These are phyloP conservation scores for Condylostoma magnum DNA, from an alignment of 169 alveolate species.

Conservation along the genomic window DNA sequence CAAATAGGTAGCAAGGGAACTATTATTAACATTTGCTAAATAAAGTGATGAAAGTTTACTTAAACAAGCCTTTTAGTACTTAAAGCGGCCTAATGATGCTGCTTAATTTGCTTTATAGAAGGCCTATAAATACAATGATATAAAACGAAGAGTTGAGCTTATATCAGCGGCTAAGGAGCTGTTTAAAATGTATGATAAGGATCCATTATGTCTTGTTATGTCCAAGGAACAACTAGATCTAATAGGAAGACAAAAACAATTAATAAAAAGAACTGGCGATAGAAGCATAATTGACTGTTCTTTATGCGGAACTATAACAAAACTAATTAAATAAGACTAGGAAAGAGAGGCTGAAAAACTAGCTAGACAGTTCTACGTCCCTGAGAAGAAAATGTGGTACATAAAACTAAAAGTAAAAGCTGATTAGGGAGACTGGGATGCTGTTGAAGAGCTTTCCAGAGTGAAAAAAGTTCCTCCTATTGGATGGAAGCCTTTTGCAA, in stretches of 20 bases:
- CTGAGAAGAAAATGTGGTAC: constrained; percentile 20
- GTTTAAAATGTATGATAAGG: background rate
- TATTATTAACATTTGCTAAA: constrained; percentile 2
- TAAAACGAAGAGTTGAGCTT: background rate
- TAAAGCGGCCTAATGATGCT: background rate
- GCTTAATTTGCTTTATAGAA: constrained; percentile 1
- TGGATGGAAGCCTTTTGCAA: constrained; percentile 14
- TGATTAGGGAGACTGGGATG: constrained; percentile 8
- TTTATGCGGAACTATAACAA: background rate
- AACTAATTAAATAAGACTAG: background rate
- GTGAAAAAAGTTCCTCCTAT: constrained; percentile 22
- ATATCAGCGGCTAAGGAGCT: background rate
- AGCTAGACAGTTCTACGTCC: constrained; percentile 2
- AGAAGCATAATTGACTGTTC: background rate
- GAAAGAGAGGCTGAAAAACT: constrained; percentile 16
- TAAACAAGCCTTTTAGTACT: background rate
- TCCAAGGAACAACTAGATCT: constrained; percentile 8
- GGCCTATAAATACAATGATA: background rate
- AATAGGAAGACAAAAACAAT: background rate
- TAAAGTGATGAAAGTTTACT: constrained; percentile 7
- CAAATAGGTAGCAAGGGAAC: constrained; percentile 1
- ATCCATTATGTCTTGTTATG: constrained; percentile 4
- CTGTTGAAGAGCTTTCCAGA: background rate
- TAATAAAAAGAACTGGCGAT: constrained; percentile 7
- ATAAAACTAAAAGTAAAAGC: background rate